phyloP scores from a whole-genome alignment of 805 yeast species.

The Clavispora santaluciae region DNA sequence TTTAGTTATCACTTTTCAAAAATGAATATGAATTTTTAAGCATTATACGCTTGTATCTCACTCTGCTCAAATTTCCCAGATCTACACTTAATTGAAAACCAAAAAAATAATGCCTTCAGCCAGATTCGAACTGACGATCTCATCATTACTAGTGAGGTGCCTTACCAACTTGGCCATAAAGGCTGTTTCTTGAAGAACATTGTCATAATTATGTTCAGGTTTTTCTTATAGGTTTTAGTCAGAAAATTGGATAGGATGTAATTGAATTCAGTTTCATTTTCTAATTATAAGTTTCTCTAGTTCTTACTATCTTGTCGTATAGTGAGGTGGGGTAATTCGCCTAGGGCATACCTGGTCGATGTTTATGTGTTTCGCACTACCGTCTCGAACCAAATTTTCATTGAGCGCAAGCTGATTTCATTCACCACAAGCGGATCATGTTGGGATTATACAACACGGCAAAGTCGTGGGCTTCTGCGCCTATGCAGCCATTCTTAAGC shows the following conservation, averaged over 20 bases:
- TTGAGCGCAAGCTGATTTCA: neutral
- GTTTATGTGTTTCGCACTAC: neutral
- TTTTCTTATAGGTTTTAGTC: no score
- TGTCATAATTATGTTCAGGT: neutral
- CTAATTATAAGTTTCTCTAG: neutral
- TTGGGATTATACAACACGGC: conserved; percentile 1
- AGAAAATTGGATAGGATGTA: no score
- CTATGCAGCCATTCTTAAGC: conserved; percentile 1
- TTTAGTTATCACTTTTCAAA: no score
- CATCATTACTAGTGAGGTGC: conserved; percentile 40
- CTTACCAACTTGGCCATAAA: conserved; percentile 37
- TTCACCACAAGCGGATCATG: neutral
- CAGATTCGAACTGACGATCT: conserved; percentile 37
- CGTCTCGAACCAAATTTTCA: neutral
- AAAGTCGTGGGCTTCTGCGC: conserved; percentile 1
- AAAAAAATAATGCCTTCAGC: conserved; percentile 13
- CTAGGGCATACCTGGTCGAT: no score
- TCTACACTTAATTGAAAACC: neutral
- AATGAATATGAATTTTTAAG: no score
- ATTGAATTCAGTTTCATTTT: neutral
- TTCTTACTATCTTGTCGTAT: neutral
- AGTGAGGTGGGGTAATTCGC: neutral
- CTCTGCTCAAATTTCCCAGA: no score
- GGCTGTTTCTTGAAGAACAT: conserved; percentile 5
- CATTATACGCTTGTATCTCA: no score